Conservation (phyloP, 495 filamentous ascomycete genomes). For the Penicillium coffeae region DNA sequence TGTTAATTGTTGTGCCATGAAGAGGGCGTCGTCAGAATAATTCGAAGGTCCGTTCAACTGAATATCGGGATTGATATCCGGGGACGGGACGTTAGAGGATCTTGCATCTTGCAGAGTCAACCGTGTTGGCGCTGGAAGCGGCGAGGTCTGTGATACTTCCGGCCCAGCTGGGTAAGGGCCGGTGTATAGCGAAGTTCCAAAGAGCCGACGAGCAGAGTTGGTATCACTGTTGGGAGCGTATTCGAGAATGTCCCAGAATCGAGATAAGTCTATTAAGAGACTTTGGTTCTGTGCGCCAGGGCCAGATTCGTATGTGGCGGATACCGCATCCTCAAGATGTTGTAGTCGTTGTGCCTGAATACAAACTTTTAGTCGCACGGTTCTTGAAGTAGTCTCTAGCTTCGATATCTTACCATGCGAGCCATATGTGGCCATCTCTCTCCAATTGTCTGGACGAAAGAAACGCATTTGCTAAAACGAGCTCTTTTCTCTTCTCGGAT, state of each 20-base stretch:
- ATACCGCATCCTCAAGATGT: constrained; percentile 42
- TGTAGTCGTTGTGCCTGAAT: constrained; percentile 40
- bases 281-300: constrained; percentile 39
- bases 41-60: constrained; percentile 14
- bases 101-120: constrained; percentile 23
- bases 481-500: constrained; percentile 42
- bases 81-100: constrained; percentile 9
- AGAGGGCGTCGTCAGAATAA: constrained; percentile 18
- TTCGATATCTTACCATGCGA: constrained; percentile 31
- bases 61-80: constrained; percentile 13
- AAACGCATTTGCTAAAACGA: constrained; percentile 42
- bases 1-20: constrained; percentile 26
- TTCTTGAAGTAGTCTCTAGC: neutral
- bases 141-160: constrained; percentile 45
- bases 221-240: constrained; percentile 45
- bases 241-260: constrained; percentile 50
- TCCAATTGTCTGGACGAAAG: constrained; percentile 41
- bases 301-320: constrained; percentile 40
- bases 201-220: constrained; percentile 36
- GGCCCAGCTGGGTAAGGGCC: constrained; percentile 18
- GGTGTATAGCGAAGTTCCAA: constrained; percentile 37
- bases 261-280: constrained; percentile 45
- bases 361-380: neutral
- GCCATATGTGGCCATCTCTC: constrained; percentile 46
- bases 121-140: constrained; percentile 42